phyloP scores from a whole-genome alignment of 305 asterid species.

The Fraxinus sp. region DNA sequence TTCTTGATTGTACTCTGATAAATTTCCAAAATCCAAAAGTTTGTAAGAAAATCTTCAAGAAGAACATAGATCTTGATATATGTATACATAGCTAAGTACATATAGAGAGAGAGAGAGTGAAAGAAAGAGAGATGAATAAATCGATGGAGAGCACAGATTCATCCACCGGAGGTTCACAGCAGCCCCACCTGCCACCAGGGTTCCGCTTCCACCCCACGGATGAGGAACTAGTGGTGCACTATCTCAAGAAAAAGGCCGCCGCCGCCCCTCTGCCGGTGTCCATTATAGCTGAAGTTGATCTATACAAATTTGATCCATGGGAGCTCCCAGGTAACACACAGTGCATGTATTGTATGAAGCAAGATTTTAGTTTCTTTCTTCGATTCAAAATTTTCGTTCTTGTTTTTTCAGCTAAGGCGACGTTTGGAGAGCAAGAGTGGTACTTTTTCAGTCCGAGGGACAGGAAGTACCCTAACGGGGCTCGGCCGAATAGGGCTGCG shows the following conservation, averaged over 20 bases:
- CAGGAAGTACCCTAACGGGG: slow-evolving; percentile 87
- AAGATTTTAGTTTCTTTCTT: not conserved
- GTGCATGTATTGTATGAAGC: not conserved
- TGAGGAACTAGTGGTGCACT: slow-evolving; percentile 80
- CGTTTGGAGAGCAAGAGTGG: slow-evolving; percentile 95
- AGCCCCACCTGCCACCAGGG: slow-evolving; percentile 78
- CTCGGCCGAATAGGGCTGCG: slow-evolving; percentile 81
- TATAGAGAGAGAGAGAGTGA: not conserved
- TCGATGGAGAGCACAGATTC: slow-evolving; percentile 82
- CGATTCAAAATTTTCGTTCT: not conserved
- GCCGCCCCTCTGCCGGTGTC: slow-evolving; percentile 66
- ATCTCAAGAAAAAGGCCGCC: slow-evolving; percentile 75
- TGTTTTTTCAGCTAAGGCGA: slow-evolving; percentile 57
- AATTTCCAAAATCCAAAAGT: slow-evolving; percentile 21
- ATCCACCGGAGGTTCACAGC: slow-evolving; percentile 58
- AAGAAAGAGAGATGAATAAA: not conserved
- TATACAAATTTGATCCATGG: slow-evolving; percentile 86
- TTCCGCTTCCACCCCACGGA: slow-evolving; percentile 90
- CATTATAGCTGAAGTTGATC: slow-evolving; percentile 80
- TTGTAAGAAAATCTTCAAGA: not conserved
- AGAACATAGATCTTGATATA: not conserved
- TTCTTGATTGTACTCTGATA: slow-evolving; percentile 14
- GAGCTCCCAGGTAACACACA: slow-evolving; percentile 62
- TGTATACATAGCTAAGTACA: not conserved
- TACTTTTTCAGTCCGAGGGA: slow-evolving; percentile 87